phyloP scores from a whole-genome alignment of 2,329 filamentous ascomycete genomes.

The Annulohypoxylon truncatum region DNA sequence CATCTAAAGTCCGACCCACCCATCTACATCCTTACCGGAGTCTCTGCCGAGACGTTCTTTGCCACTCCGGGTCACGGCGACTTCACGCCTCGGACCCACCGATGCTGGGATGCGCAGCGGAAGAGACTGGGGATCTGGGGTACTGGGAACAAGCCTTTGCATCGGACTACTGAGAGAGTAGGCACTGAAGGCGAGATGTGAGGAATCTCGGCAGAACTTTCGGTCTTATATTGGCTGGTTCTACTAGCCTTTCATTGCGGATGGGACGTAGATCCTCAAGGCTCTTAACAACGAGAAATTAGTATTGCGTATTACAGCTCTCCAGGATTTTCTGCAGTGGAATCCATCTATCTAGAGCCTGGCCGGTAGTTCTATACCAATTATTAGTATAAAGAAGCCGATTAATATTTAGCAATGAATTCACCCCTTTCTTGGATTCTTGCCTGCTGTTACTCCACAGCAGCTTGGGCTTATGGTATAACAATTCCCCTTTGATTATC shows the following conservation, averaged over 20 bases:
- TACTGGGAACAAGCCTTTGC: no score
- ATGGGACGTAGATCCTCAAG: conserved; percentile 28
- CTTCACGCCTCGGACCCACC: conserved; percentile 32
- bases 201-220: conserved; percentile 22
- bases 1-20: conserved; percentile 47
- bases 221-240: conserved; percentile 42
- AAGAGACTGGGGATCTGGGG: conserved; percentile 35
- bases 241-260: conserved; percentile 29
- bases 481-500: no score
- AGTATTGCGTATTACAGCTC: conserved; percentile 25
- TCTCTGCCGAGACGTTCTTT: conserved; percentile 46
- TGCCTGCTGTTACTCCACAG: neutral
- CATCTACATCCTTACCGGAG: conserved; percentile 49
- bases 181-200: conserved; percentile 24
- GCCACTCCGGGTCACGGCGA: conserved; percentile 26
- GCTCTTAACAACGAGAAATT: conserved; percentile 40
- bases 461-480: neutral
- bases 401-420: no score
- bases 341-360: conserved; percentile 38
- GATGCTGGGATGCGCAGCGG: conserved; percentile 34
- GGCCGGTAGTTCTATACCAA: no score
- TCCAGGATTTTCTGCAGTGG: conserved; percentile 37
- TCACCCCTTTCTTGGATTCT: no score
- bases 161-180: conserved; percentile 27
- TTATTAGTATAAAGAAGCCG: no score